These are phyloP conservation scores for Alloascoidea hylecoeti DNA, from an alignment of 805 yeast genomes.

Conservation along the genomic window DNA sequence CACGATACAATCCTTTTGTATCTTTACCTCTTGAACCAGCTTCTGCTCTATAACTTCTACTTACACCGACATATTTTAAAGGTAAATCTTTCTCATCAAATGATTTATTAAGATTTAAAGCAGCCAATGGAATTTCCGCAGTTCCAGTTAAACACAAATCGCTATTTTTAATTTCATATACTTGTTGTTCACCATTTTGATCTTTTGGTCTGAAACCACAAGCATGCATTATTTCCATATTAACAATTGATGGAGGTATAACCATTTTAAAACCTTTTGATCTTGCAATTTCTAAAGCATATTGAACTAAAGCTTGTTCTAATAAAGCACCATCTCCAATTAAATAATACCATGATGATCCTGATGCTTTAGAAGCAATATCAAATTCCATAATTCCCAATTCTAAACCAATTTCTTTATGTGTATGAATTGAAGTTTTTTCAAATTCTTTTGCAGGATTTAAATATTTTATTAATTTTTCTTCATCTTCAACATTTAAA, in stretches of 20 bases:
- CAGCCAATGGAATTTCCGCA: slow-evolving; percentile 92
- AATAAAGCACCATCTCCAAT: slow-evolving; percentile 74
- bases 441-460: slow-evolving; percentile 20
- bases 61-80: slow-evolving; percentile 56
- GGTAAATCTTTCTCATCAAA: slow-evolving; percentile 33
- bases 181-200: slow-evolving; percentile 72
- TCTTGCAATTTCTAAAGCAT: slow-evolving; percentile 56
- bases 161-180: slow-evolving; percentile 45
- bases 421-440: slow-evolving; percentile 28
- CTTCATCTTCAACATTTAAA: slow-evolving; percentile 25
- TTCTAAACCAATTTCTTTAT: slow-evolving; percentile 54
- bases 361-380: slow-evolving; percentile 63
- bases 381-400: slow-evolving; percentile 56
- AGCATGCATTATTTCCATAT: slow-evolving; percentile 62
- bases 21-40: slow-evolving; percentile 95
- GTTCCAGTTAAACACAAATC: slow-evolving; percentile 72
- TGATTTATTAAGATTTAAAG: slow-evolving; percentile 40
- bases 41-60: slow-evolving; percentile 85
- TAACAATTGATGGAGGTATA: slow-evolving; percentile 78
- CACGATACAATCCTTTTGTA: slow-evolving; percentile 84
- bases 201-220: slow-evolving; percentile 96
- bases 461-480: slow-evolving; percentile 34
- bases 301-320: slow-evolving; percentile 83
- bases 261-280: slow-evolving; percentile 53
- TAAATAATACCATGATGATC: slow-evolving; percentile 81